Base-by-base conservation (phyloP, 345 rosid genomes). In the Brassica incana region DNA sequence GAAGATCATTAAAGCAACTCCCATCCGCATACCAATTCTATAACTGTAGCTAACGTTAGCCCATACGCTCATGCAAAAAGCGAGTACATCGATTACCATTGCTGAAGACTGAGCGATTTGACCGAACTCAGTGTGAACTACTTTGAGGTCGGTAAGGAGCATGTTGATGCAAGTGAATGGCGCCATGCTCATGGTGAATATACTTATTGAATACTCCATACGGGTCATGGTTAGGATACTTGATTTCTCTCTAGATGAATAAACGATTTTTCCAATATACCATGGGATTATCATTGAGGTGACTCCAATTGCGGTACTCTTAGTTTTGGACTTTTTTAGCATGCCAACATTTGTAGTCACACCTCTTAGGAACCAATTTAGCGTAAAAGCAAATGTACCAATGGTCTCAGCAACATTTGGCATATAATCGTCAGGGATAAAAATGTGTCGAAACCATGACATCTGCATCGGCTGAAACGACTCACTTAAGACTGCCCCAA, bases 81-180 rank as follows among this genome's bases (percentile, higher is more conserved):
- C 69, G 10, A 79, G 10, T 2, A 75, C 0, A 56, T 88, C 83
- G 7, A 77, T 77, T 12, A 86, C 72, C 38, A 82, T 69, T 2
- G 87, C 85, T 1, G 89, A 73, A 2, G 89, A 80, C 43, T 86
- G 78, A 29, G 85, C 85, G 0, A 88, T 45, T 23, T 85, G 84
- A 1, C 85, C 88, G 7, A 88, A 81, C 65, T 85, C 89, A 0
- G 89, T 81, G 76, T 88, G 82, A 23, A 73, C 66, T 78, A 86
- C 65, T 16, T 83, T 87, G 18, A 89, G 83, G 48, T 86, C 89
- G 2, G 71, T 76, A 6, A 91, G 86, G 61, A 91, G 84, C 69
- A 65, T 59, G 18, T 78, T 78, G 15, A 88, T 75, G 64, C 87
- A 86, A 0, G 88, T 83, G 77, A 85, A 83, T 14, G 88, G 62